Conservation (phyloP, 1,284 basidiomycete genomes). For the Psilocybe mexicana region DNA sequence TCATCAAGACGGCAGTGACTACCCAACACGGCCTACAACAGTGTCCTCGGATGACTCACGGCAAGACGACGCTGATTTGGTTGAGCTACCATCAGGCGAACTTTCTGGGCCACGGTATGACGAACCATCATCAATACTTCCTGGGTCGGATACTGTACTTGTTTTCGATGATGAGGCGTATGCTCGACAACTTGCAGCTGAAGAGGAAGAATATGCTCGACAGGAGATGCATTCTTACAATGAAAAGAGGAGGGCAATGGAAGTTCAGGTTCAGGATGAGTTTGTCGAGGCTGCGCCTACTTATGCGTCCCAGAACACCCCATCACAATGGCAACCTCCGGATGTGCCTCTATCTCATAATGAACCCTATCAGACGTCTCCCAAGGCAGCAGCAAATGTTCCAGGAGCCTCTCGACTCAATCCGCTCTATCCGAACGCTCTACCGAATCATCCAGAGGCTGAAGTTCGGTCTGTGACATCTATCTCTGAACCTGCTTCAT, state of each 20-base stretch:
- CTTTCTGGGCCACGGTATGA: neutral
- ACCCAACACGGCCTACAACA: neutral
- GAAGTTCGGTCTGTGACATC: neutral
- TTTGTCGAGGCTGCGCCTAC: constrained; percentile 2
- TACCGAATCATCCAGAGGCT: neutral
- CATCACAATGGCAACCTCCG: neutral
- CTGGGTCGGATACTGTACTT: constrained; percentile 15
- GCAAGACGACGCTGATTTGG: neutral
- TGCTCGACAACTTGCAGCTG: constrained; percentile 31
- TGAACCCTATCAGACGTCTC: neutral
- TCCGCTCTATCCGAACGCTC: neutral
- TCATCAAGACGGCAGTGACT: constrained; percentile 7
- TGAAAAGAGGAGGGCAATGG: constrained; percentile 13
- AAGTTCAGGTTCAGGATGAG: neutral
- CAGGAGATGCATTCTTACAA: constrained; percentile 10
- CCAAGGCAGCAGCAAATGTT: neutral
- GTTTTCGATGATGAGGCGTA: constrained; percentile 32
- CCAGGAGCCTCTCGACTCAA: neutral
- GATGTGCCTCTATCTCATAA: neutral
- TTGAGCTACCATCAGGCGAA: neutral
- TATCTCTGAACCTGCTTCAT: neutral
- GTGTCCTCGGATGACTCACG: neutral
- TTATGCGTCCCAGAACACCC: neutral
- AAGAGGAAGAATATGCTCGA: constrained; percentile 29
- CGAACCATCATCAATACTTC: neutral